Evolutionary conservation across 495 filamentous ascomycete species (phyloP), one percentile per base, ranked within the genome.

Genomic region (Penicillium alfredii): DNA sequence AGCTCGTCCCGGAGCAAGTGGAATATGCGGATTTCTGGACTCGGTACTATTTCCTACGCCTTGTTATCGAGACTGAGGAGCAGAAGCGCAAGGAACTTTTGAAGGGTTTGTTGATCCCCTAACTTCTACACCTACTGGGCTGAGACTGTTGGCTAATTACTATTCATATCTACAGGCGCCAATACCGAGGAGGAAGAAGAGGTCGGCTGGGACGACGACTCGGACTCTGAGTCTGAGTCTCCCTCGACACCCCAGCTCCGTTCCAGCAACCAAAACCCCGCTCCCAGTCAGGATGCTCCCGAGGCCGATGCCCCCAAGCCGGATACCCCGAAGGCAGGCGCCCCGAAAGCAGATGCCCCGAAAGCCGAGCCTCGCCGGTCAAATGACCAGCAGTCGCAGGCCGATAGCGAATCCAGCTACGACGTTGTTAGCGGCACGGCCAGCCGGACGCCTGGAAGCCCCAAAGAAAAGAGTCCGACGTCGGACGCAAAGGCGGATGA

Each of bases 21-120:
- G 74, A 88, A 19, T 99, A 99, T 56, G 74, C 65, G 9, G 77
- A 81, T 29, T 99, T 97, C 59, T 99, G 93, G 93, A 81, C 74
- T 47, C 74, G 92, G 23, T 99, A 99, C 58, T 97, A 96, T 49
- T 99, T 96, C 69, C 67, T 97, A 42, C 71, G 93, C 48, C 81
- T 93, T 45, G 87, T 93, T 14, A 82, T 99, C 43, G 92, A 97
- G 66, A 88, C 81, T n/a, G 88, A 95, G 38, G 92, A 99, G 72
- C 79, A 84, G 51, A 78, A 88, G 64, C 71, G 92, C 58, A 79
- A 82, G 53, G 92, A 97, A 56, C 66, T 99, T 43, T 66, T 99
- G 29, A 94, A 94, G 63, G 92, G 92, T 95, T 70, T 46, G 68
- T 50, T 14, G 24, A 31, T 25, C 17, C 29, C 11, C 15, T 19